phyloP scores from a whole-genome alignment of 2,329 filamentous ascomycete species.

The Colletotrichum falcatum region DNA sequence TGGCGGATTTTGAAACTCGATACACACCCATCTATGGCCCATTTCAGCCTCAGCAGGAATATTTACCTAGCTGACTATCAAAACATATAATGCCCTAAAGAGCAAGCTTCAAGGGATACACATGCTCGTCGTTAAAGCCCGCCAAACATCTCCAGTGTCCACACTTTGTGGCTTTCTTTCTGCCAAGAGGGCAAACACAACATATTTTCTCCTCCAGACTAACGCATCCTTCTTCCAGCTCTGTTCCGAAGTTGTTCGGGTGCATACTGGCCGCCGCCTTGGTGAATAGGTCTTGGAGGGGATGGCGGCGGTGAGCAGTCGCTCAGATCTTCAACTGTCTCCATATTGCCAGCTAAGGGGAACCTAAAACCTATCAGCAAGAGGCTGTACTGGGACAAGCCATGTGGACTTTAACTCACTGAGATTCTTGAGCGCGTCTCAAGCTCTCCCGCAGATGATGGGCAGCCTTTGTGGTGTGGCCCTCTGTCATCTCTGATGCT shows the following conservation, averaged over 20 bases:
- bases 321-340: neutral
- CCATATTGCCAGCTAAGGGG: neutral
- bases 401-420: neutral
- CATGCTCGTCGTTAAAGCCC: neutral
- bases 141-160: neutral
- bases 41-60: neutral
- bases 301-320: constrained; percentile 26
- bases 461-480: neutral
- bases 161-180: neutral
- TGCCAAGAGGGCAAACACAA: too few relatives aligned
- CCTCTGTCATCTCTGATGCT: neutral
- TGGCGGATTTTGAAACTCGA: too few relatives aligned
- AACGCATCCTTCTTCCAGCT: neutral
- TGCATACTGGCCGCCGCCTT: constrained; percentile 36
- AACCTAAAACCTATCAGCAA: neutral
- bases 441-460: neutral
- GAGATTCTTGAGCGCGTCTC: constrained; percentile 6
- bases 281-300: constrained; percentile 36
- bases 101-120: neutral
- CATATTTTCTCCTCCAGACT: neutral
- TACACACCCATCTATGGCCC: neutral
- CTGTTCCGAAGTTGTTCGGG: constrained; percentile 19
- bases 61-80: neutral
- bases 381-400: too few relatives aligned
- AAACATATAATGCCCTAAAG: neutral